Percentiles rank a stretch among this genome's conserved stretches.
Conservation (phyloP, 352 stramenopile genomes). For the Globisporangium carolinianum region DNA sequence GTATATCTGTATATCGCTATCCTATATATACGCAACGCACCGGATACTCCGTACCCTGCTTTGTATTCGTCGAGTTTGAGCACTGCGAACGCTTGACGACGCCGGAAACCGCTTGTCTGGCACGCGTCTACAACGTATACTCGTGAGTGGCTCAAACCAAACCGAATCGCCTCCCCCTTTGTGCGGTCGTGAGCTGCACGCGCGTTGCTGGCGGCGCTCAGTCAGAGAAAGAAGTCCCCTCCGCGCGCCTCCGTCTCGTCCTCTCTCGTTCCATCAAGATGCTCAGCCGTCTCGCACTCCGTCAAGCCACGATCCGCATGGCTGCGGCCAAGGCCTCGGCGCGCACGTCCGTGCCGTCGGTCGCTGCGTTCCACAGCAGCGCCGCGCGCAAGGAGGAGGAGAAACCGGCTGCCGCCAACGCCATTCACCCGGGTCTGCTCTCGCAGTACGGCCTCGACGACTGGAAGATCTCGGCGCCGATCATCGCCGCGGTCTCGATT, state of each 20-base stretch:
- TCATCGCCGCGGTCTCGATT: conserved; percentile 65
- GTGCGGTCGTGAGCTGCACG: not conserved
- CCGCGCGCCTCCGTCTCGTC: conserved; percentile 3
- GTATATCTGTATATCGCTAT: too few species aligned
- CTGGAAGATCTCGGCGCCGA: conserved; percentile 79
- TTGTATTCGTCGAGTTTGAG: not conserved
- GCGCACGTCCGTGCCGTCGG: conserved; percentile 5
- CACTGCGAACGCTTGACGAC: not conserved
- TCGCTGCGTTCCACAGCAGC: conserved; percentile 53
- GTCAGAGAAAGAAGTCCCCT: conserved; percentile 11
- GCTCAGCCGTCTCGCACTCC: conserved; percentile 72
- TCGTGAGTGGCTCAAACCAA: conserved; percentile 11
- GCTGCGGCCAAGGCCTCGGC: conserved; percentile 25
- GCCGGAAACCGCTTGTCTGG: not conserved
- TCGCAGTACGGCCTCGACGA: conserved; percentile 65
- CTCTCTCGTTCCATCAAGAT: conserved; percentile 19
- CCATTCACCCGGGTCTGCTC: conserved; percentile 49
- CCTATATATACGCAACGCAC: too few species aligned
- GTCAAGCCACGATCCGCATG: conserved; percentile 49
- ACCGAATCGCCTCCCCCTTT: conserved; percentile 1
- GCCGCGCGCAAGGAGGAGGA: conserved; percentile 41
- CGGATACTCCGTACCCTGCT: too few species aligned
- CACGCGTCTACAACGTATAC: not conserved
- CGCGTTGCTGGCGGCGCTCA: not conserved
- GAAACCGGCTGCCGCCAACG: conserved; percentile 28